These are phyloP conservation scores for Mucor indicus DNA, from an alignment of 371 early-diverging fungal genomes.

Conservation along the genomic window DNA sequence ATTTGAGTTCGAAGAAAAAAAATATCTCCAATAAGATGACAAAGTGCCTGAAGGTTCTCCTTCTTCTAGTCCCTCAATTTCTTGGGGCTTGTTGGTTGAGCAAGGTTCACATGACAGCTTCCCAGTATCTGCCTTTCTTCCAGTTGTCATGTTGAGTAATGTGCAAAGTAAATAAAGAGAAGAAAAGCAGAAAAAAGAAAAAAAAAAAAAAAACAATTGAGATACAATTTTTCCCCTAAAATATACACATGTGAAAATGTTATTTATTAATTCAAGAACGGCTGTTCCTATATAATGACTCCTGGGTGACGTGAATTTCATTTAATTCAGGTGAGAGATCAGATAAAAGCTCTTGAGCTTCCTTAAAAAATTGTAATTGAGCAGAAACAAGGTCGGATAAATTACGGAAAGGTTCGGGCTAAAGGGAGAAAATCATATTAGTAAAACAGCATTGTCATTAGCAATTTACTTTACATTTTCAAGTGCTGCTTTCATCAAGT, in stretches of 20 bases:
- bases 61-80: neutral
- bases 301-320: slow-evolving; percentile 89
- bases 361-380: slow-evolving; percentile 83
- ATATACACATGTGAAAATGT: no score
- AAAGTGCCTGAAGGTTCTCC: neutral
- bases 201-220: neutral
- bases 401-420: slow-evolving; percentile 80
- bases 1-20: neutral
- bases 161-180: neutral
- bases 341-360: slow-evolving; percentile 71
- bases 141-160: neutral
- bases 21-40: slow-evolving; percentile 11
- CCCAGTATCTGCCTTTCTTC: neutral
- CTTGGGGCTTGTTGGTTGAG: neutral
- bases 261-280: slow-evolving; percentile 17
- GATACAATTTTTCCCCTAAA: neutral
- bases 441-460: neutral
- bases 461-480: slow-evolving; percentile 58
- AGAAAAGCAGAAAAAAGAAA: neutral
- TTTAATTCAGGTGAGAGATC: slow-evolving; percentile 89
- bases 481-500: slow-evolving; percentile 88
- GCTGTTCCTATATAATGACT: slow-evolving; percentile 76
- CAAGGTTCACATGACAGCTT: no score
- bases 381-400: slow-evolving; percentile 81
- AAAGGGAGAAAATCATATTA: slow-evolving; percentile 7